Conservation (phyloP, 768 basidiomycete genomes). For the Leccinum aurantiacum region DNA sequence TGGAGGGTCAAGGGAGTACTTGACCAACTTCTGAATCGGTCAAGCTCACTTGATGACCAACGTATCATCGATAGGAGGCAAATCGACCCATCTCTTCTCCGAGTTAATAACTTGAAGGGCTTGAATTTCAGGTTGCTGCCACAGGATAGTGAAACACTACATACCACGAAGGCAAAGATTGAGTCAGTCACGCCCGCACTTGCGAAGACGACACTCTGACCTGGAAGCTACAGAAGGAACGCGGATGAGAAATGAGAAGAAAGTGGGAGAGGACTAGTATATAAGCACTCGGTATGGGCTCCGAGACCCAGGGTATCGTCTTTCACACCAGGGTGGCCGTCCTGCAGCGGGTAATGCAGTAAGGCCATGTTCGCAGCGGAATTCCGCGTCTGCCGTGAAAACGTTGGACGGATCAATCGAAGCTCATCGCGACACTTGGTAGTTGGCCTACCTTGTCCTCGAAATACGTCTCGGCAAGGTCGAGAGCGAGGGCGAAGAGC, state of each 20-base stretch:
- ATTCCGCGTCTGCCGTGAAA: constrained; percentile 47
- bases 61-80: constrained; percentile 72
- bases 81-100: constrained; percentile 77
- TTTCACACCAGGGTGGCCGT: constrained; percentile 45
- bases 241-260: background rate
- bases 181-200: background rate
- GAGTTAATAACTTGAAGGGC: constrained; percentile 83
- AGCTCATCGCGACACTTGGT: background rate
- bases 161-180: background rate
- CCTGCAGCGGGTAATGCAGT: constrained; percentile 77
- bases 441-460: constrained; percentile 52
- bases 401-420: background rate
- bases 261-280: background rate
- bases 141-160: constrained; percentile 86
- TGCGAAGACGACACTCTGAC: constrained; percentile 21
- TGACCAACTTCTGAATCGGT: background rate
- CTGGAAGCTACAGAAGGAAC: constrained; percentile 38
- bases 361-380: constrained; percentile 65
- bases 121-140: constrained; percentile 71
- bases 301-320: constrained; percentile 77
- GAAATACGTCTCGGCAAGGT: constrained; percentile 61
- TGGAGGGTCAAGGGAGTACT: constrained; percentile 24
- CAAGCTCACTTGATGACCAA: constrained; percentile 79
- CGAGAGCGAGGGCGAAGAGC: constrained; percentile 67
- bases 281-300: constrained; percentile 67